Base-by-base conservation (phyloP, 2,329 filamentous ascomycete genomes). In the Teratosphaeriaceae sp. region DNA sequence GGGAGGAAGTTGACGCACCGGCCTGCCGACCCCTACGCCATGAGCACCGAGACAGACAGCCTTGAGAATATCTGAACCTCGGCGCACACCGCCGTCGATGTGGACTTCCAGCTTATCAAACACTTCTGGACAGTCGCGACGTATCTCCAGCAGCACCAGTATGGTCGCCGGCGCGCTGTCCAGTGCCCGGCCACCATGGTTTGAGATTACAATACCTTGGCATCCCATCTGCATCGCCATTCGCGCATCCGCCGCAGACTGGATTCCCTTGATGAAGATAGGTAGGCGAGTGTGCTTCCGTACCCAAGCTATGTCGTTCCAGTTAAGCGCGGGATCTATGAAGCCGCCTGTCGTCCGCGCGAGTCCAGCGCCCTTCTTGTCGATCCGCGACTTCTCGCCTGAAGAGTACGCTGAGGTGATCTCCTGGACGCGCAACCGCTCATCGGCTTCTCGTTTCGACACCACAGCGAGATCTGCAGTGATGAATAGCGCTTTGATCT, bases 41-140 rank as follows among this genome's bases (percentile, higher is more conserved):
- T 65, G 78, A 0, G 79, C 81, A 0, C 82, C 81, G 0, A 85
- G 64, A 40, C 77, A 79, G 11, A 85, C 53, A 0, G 79, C 80
- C 59, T 85, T 85, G 51, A 85, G 69, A 2, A 85, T 74, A 55
- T 85, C 82, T 0, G 78, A 78, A 0, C 82, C 82, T 18, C 80
- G 65, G 13, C 72, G 69, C 19, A 85, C 70, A 0, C 82, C 81
- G 0, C 81, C 80, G 48, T 85, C 81, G 5, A 85, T 64, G 42
- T 73, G 78, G 0, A 85, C 74, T 49, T 83, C 77, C 63, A 84
- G 69, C 45, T 63, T 65, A 23, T 74, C 70, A 37, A 84, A 78
- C 0, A 85, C 68, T 44, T 77, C 69, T 0, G 80, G 80, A 30
- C 74, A 78, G 49, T 74, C 55, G 70, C 73, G 47, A 75, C 76